These are phyloP conservation scores for Rhodotorula kratochvilovae DNA, from an alignment of 768 basidiomycete genomes.

Conservation along the genomic window DNA sequence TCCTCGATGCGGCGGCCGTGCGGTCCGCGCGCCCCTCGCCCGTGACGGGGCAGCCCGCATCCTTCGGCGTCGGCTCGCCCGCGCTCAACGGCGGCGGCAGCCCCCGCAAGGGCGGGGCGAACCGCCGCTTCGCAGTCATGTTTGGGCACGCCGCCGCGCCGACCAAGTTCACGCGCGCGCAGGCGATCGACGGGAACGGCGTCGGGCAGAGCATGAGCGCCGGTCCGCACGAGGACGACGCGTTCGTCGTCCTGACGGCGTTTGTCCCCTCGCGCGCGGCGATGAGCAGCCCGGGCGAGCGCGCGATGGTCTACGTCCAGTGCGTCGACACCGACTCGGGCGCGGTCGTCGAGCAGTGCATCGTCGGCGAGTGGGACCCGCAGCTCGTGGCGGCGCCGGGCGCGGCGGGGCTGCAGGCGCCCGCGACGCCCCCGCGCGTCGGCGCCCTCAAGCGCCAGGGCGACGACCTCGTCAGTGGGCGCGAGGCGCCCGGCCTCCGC, in stretches of 20 bases:
- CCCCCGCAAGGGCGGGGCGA: neutral
- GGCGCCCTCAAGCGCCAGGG: constrained; percentile 20
- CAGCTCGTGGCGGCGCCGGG: neutral
- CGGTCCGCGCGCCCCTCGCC: neutral
- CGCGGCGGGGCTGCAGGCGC: neutral
- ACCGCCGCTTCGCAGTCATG: constrained; percentile 21
- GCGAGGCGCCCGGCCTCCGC: constrained; percentile 15
- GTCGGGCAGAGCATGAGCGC: constrained; percentile 33
- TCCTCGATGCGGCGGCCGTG: constrained; percentile 27
- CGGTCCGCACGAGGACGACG: constrained; percentile 27
- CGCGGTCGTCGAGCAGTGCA: constrained; percentile 13
- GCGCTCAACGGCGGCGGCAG: neutral
- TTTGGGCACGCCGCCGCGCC: constrained; percentile 16
- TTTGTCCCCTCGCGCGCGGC: constrained; percentile 15
- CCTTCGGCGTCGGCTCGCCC: constrained; percentile 14
- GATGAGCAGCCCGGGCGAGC: constrained; percentile 24
- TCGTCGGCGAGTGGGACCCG: constrained; percentile 34
- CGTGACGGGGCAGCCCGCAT: neutral
- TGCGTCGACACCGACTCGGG: constrained; percentile 17
- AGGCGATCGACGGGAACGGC: constrained; percentile 35
- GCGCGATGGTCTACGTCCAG: constrained; percentile 17
- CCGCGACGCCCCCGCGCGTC: constrained; percentile 6
- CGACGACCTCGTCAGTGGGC: constrained; percentile 16
- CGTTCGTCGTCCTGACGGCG: constrained; percentile 37
- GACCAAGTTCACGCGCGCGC: constrained; percentile 30